Evolutionary conservation across 2,329 filamentous ascomycete species (phyloP), one percentile per base, ranked within the genome.

Genomic region (Penicillium sp.): DNA sequence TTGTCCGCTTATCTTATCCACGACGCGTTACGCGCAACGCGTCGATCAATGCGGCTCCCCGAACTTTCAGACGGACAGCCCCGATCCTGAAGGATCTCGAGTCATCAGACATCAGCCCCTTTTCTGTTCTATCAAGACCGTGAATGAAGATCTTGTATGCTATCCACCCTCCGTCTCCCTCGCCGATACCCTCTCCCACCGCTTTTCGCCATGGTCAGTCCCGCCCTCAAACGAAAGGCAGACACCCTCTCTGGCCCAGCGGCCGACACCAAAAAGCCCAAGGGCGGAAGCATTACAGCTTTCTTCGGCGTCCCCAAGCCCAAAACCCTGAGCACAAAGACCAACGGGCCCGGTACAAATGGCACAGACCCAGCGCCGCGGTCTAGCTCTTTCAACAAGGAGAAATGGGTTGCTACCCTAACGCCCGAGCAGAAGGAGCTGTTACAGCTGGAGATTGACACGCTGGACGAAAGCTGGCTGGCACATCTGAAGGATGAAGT

Each of bases 381-480:
- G 17, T 14, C 58, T n/a, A 64, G 48, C 58, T 90, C 86, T 65
- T 98, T 97, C 74, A 85, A 97, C 81, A 97, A 96, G 81, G 86
- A 86, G 48, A 91, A 90, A 77, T 99, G 95, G 95, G 83, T 93
- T n/a, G 85, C 86, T 20, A 85, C 86, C 58, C 82, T 99, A 63
- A 92, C 86, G 0, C 77, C 85, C 0, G 95, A 99, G 79, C 91
- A 97, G 76, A 91, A 87, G 72, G 83, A 89, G 54, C 82, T 98
- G 49, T 83, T 99, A 51, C 83, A 90, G 71, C 84, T 99, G 42
- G 95, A 99, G 79, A 96, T 99, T 67, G 87, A 96, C 47, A 97
- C 93, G 0, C 80, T 99, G 61, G 86, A 97, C 73, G 90, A 93
- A 61, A 96, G 89, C 79, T 99, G 95, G 94, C 82, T 99, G 63